Evolutionary conservation across 352 stramenopile genomes (phyloP).

Genomic region (Phytophthora sp.): DNA sequence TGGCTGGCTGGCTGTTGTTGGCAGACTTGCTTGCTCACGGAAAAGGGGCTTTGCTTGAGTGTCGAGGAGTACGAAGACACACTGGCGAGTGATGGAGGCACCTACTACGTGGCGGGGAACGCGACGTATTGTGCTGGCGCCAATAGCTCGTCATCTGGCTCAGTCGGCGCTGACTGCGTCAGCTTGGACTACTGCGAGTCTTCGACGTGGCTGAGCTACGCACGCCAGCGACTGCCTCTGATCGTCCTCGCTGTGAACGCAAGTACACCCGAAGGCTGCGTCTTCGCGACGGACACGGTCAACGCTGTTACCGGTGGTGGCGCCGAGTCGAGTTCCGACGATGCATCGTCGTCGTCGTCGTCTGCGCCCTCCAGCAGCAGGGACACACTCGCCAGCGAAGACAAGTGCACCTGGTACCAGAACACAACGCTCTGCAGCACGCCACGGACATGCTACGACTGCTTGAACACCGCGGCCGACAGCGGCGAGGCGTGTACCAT

Average conservation of each 20-base stretch:
- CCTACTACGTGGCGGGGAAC: slow-evolving; percentile 22
- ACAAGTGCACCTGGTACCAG: slow-evolving; percentile 46
- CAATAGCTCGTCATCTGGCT: neutral
- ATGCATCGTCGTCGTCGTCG: neutral
- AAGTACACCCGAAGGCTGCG: slow-evolving; percentile 22
- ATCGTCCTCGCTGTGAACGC: slow-evolving; percentile 13
- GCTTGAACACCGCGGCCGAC: slow-evolving; percentile 33
- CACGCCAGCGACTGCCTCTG: slow-evolving; percentile 19
- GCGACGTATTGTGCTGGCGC: slow-evolving; percentile 13
- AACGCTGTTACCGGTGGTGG: slow-evolving; percentile 18
- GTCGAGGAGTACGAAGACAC: slow-evolving; percentile 3
- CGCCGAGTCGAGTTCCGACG: neutral
- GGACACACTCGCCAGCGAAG: slow-evolving; percentile 32
- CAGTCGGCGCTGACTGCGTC: slow-evolving; percentile 31
- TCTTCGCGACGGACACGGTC: slow-evolving; percentile 13
- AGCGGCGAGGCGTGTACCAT: slow-evolving; percentile 42
- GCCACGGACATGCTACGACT: slow-evolving; percentile 46
- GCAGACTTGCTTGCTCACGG: slow-evolving; percentile 33
- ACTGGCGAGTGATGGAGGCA: neutral
- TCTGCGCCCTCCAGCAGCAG: slow-evolving; percentile 9
- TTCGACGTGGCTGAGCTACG: slow-evolving; percentile 34
- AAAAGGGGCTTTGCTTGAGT: slow-evolving; percentile 28
- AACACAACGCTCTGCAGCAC: slow-evolving; percentile 33
- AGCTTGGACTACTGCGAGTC: slow-evolving; percentile 43
- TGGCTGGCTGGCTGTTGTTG: neutral